Percentiles rank a stretch among this genome's conserved stretches.
Conservation (phyloP, 805 yeast species). For the Candida ipomoeae region DNA sequence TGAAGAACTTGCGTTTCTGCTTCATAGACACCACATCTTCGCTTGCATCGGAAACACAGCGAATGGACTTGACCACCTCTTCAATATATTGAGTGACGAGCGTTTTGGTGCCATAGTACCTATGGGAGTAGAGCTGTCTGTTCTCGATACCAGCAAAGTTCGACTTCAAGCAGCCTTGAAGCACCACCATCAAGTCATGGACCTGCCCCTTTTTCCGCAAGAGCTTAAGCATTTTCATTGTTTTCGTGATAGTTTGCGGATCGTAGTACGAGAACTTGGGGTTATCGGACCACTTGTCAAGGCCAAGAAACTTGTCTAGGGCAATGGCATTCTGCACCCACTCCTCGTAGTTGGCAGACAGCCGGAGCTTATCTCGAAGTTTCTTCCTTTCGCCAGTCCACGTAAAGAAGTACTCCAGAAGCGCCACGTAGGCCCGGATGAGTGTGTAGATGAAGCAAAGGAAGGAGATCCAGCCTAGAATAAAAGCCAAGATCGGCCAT, state of each 20-base stretch:
- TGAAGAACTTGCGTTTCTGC: slow-evolving; percentile 51
- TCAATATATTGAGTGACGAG: slow-evolving; percentile 52
- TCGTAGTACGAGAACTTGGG: slow-evolving; percentile 67
- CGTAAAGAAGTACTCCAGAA: slow-evolving; percentile 55
- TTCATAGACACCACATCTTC: slow-evolving; percentile 29
- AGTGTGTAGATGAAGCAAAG: slow-evolving; percentile 47
- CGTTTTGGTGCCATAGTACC: slow-evolving; percentile 70
- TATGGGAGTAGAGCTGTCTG: slow-evolving; percentile 63
- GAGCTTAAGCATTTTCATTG: slow-evolving; percentile 39
- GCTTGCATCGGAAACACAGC: slow-evolving; percentile 36
- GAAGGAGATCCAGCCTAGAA: slow-evolving; percentile 50
- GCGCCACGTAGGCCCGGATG: slow-evolving; percentile 57
- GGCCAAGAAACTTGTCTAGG: slow-evolving; percentile 53
- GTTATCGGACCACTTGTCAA: slow-evolving; percentile 61
- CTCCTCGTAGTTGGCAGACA: slow-evolving; percentile 50
- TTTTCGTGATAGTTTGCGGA: slow-evolving; percentile 51
- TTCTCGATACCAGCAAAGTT: slow-evolving; percentile 81
- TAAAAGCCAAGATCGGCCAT: slow-evolving; percentile 59
- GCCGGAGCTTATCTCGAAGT: slow-evolving; percentile 47
- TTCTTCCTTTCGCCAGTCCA: slow-evolving; percentile 56
- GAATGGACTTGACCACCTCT: slow-evolving; percentile 48
- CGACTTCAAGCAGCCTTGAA: slow-evolving; percentile 64
- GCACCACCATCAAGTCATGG: slow-evolving; percentile 48
- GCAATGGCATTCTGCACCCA: slow-evolving; percentile 58
- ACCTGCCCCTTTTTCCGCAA: slow-evolving; percentile 28